These are phyloP conservation scores for Areca catechu DNA, from an alignment of 176 grass and related monocot species.

Conservation along the genomic window DNA sequence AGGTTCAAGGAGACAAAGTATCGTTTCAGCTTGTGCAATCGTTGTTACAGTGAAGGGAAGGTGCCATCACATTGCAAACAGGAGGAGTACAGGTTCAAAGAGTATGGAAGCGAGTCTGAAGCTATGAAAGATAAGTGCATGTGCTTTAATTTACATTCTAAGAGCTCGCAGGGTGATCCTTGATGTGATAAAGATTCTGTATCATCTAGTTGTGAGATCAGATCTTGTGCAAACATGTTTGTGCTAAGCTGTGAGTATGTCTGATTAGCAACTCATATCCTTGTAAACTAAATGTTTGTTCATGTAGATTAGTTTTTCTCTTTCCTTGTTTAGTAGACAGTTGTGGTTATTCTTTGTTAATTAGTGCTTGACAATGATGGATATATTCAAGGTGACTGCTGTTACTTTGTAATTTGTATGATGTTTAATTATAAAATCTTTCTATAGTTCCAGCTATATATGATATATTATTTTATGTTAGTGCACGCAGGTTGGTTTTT, in stretches of 20 bases:
- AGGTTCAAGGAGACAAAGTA: constrained; percentile 92
- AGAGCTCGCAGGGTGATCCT: constrained; percentile 54
- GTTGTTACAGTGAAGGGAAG: constrained; percentile 96
- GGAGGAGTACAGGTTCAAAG: constrained; percentile 95
- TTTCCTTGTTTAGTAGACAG: neutral
- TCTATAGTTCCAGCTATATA: no score
- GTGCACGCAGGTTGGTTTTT: no score
- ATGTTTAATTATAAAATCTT: no score
- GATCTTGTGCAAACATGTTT: constrained; percentile 28
- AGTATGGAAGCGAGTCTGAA: constrained; percentile 77
- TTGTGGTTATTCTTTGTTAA: no score
- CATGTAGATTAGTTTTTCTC: neutral
- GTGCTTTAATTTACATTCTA: constrained; percentile 81
- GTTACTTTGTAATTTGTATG: no score
- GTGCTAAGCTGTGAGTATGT: constrained; percentile 39
- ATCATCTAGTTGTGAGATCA: neutral
- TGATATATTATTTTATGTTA: no score
- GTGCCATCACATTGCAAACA: constrained; percentile 76
- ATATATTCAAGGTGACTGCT: no score
- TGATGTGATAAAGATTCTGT: constrained; percentile 22
- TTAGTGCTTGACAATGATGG: no score
- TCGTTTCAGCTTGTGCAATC: constrained; percentile 79
- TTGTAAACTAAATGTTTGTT: constrained; percentile 52
- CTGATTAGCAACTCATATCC: constrained; percentile 27
- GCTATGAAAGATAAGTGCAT: constrained; percentile 76